Evolutionary conservation across 768 basidiomycete species (phyloP).

Genomic region (Crepidotus variabilis): DNA sequence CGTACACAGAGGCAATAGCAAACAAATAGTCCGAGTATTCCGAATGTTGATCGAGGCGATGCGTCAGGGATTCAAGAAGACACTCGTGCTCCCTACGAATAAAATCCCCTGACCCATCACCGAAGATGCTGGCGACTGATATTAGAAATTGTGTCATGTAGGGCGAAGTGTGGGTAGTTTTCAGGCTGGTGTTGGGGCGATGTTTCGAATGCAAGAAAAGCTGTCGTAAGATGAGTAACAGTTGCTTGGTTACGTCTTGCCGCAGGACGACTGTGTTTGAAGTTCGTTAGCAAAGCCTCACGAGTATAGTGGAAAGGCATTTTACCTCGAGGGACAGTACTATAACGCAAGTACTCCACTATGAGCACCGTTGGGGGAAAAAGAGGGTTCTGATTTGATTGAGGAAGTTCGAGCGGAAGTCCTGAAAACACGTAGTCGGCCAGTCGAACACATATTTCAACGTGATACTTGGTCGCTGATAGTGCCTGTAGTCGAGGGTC

Average conservation of each 20-base stretch:
- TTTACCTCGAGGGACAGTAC: background rate
- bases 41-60: background rate
- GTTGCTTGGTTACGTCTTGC: background rate
- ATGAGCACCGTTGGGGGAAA: background rate
- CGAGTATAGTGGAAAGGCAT: background rate
- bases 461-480: background rate
- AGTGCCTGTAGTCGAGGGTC: background rate
- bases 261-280: background rate
- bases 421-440: background rate
- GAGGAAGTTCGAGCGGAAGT: background rate
- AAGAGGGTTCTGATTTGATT: background rate
- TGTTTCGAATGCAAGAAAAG: background rate
- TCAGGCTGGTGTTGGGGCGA: background rate
- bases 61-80: background rate
- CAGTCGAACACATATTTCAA: background rate
- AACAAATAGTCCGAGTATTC: background rate
- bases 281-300: background rate
- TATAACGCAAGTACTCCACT: background rate
- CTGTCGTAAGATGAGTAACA: background rate
- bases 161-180: background rate
- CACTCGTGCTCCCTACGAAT: background rate
- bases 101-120: background rate
- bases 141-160: background rate
- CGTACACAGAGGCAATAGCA: background rate
- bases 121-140: background rate